Evolutionary conservation across 1,284 basidiomycete species (phyloP).

Genomic region (Ustilago cynodontis): DNA sequence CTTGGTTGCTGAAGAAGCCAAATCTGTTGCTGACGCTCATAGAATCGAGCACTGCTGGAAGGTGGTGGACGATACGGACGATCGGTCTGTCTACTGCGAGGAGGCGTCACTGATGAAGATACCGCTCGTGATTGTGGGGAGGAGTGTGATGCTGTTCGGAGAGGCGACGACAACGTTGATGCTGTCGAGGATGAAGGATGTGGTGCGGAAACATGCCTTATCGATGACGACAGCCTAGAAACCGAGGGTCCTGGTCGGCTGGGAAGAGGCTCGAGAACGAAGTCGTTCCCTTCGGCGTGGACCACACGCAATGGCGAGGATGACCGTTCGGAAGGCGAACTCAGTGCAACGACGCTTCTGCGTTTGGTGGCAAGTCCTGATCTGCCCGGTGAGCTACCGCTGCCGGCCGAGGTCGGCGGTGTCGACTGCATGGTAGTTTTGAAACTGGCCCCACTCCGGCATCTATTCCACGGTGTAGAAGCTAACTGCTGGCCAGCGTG

Average conservation of each 20-base stretch:
- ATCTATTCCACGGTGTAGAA: background rate
- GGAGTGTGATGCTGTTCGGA: background rate
- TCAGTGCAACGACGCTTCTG: conserved; percentile 8
- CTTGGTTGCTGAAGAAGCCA: conserved; percentile 27
- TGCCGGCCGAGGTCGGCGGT: background rate
- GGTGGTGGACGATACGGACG: conserved; percentile 46
- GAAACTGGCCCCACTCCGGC: background rate
- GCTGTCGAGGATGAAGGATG: conserved; percentile 6
- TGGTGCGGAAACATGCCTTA: conserved; percentile 19
- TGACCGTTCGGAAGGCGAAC: background rate
- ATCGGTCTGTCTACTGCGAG: conserved; percentile 21
- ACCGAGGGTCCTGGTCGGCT: conserved; percentile 11
- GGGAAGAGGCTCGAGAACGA: conserved; percentile 34
- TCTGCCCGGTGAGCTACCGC: conserved; percentile 12
- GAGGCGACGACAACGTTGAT: conserved; percentile 5
- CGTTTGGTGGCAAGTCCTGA: conserved; percentile 11
- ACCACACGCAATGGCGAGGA: conserved; percentile 22
- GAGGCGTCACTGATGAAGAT: conserved; percentile 26
- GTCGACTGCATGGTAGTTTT: conserved; percentile 12
- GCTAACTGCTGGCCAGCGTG: background rate
- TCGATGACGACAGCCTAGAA: background rate
- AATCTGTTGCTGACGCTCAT: conserved; percentile 36
- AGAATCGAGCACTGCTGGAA: conserved; percentile 46
- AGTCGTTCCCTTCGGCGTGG: conserved; percentile 38
- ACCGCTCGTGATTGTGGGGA: conserved; percentile 13